Evolutionary conservation across 2,329 filamentous ascomycete genomes (phyloP), one percentile per base, ranked within the genome.

Genomic region (Ceratocystiopsis sp.): DNA sequence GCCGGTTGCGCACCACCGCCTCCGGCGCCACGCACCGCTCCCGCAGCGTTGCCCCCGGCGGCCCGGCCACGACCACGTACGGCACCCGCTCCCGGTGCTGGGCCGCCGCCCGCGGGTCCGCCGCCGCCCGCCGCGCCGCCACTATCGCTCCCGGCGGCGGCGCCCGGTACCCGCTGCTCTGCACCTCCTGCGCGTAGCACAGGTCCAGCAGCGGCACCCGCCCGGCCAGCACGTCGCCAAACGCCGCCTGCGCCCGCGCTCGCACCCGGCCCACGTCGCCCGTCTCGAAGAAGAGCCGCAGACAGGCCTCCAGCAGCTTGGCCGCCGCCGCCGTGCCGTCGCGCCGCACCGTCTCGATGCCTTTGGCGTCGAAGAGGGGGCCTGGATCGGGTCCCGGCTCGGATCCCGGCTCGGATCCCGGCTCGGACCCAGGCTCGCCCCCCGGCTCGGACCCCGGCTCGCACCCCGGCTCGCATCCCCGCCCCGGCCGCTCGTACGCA

Each of bases 291-390:
- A 98, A 71, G 3, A 93, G 71, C 55, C 84, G 87, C 34, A 98
- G 67, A 0, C 84, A 82, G 53, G 84, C 91, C 58, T 96, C 91
- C 60, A 95, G 85, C 39, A 98, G 93, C 65, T 91, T 95, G 57
- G 96, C 89, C 60, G 94, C 85, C 0, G 87, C 89, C 0, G 89
- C 87, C 0, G 87, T 96, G 35, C 91, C 91, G 57, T 98, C 91
- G 40, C 91, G 75, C 2, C 93, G 78, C 9, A 98, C 89, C 0
- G 93, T 98, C 65, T 98, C 93, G 49, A 96, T 98, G 29, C 93
- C 91, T 60, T 98, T 98, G 45, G 91, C 93, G 57, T 98, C 93
- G 51, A 96, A 96, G 1, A 93, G 83, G 0, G 91, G 89, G n/a
- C n/a, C n/a, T n/a, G n/a, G n/a, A n/a, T n/a, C n/a, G n/a, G n/a